Base-by-base conservation (phyloP, 306 rosid species). In the Vigna hirtella region DNA sequence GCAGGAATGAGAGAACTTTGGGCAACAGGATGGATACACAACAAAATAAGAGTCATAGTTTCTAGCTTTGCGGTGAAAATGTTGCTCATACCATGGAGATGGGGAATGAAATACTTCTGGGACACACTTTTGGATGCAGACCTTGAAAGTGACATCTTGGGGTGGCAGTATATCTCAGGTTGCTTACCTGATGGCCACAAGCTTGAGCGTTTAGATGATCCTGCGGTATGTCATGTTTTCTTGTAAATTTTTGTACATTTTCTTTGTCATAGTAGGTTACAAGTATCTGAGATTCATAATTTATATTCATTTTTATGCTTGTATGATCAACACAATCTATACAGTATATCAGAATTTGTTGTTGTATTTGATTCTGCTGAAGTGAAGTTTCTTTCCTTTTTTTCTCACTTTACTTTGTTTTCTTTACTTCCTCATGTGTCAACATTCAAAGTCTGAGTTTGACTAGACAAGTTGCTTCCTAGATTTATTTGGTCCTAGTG, bases 91-190 rank as follows among this genome's bases (percentile, higher is more conserved):
- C 73, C 73, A 24, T 68, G 73, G 73, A 3, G 14, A 45, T 68
- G 73, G 73, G 73, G 73, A 68, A 68, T 68, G 57, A 68, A 68
- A 8, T 68, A 68, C 16, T 68, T 68, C 42, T 68, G 73, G 73
- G 73, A 68, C 56, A 68, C 73, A 68, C 73, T 68, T 47, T 68
- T 68, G 73, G 73, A 68, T 68, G 73, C 73, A 45, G 73, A 68
- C 2, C 57, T 68, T 68, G 73, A 68, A 47, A 45, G 57, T 68
- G 73, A 68, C 26, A 68, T 68, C 42, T 47, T 68, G 57, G 73
- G 73, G 22, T 68, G 73, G 73, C 73, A 68, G 22, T 68, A 68
- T 6, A 68, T 68, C 73, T 68, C 57, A 24, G 73, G 73, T 7
- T 47, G 57, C 73, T 68, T 68, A 22, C 73, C 73, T 47, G 73